Percentiles rank a stretch among this genome's conserved stretches.
phyloP scores from a whole-genome alignment of 2,329 filamentous ascomycete species.

The Diaporthe vexans region DNA sequence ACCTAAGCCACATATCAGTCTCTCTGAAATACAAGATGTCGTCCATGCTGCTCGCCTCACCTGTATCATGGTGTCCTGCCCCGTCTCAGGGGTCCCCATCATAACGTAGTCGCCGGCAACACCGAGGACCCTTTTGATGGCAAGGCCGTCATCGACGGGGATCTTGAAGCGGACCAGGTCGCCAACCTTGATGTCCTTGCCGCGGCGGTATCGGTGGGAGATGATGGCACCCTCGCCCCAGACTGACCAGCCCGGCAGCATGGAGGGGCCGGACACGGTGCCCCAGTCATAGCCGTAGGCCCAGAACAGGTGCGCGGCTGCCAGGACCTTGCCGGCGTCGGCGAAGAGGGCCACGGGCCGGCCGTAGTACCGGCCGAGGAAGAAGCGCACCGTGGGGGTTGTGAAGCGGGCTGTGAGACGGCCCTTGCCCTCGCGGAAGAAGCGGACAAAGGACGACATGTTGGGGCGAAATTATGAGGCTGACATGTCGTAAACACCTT shows the following conservation, averaged over 20 bases:
- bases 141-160: conserved; percentile 73
- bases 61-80: conserved; percentile 72
- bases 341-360: conserved; percentile 59
- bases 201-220: conserved; percentile 76
- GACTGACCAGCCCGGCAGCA: conserved; percentile 86
- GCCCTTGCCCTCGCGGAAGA: conserved; percentile 29
- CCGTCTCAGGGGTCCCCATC: conserved; percentile 70
- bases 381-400: conserved; percentile 39
- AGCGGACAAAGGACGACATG: conserved; percentile 34
- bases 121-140: conserved; percentile 84
- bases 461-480: neutral
- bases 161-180: conserved; percentile 86
- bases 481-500: neutral
- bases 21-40: neutral
- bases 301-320: conserved; percentile 64
- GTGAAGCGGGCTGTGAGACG: conserved; percentile 43
- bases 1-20: conserved; percentile 67
- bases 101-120: conserved; percentile 83
- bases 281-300: conserved; percentile 75
- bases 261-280: conserved; percentile 80
- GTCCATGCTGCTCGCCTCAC: conserved; percentile 49
- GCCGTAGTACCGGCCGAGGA: conserved; percentile 50
- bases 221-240: conserved; percentile 78
- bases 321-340: conserved; percentile 61
- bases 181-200: conserved; percentile 77